Evolutionary conservation across 768 basidiomycete genomes (phyloP).

Genomic region (Boletus rufocinnamomeus): DNA sequence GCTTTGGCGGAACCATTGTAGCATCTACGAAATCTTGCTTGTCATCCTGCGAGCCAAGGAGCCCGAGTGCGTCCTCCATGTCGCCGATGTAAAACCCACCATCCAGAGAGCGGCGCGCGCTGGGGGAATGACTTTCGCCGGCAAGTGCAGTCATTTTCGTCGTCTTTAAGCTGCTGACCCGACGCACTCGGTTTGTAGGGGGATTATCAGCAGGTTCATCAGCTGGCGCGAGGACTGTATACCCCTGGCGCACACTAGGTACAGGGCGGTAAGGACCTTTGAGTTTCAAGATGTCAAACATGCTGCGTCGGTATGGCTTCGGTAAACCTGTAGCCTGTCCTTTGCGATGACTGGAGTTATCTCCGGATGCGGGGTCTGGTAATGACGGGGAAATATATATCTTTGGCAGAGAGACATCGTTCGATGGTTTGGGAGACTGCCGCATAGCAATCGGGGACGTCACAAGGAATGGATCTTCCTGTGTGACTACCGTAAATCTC

Average conservation of each 20-base stretch:
- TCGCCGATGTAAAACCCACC: neutral
- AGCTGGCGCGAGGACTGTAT: neutral
- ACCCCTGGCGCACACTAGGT: neutral
- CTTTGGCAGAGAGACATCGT: constrained; percentile 3
- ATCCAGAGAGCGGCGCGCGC: constrained; percentile 3
- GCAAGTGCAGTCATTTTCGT: neutral
- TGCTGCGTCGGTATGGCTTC: constrained; percentile 24
- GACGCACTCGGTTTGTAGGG: neutral
- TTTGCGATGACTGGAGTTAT: neutral
- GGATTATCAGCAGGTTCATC: constrained; percentile 1
- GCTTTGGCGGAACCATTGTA: neutral
- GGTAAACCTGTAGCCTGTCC: neutral
- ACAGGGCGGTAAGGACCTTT: constrained; percentile 4
- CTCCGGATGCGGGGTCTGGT: neutral
- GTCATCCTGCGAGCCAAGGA: neutral
- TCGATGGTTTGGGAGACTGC: neutral
- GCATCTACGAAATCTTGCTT: neutral
- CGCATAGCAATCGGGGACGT: neutral
- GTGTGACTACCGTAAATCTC: constrained; percentile 23
- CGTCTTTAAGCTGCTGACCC: constrained; percentile 1
- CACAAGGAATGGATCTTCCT: constrained; percentile 27
- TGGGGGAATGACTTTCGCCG: neutral
- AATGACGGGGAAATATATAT: constrained; percentile 4
- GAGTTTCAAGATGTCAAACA: constrained; percentile 27
- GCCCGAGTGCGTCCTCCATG: neutral